phyloP scores from a whole-genome alignment of 2,329 filamentous ascomycete genomes.

The Gaeumannomyces sp. region DNA sequence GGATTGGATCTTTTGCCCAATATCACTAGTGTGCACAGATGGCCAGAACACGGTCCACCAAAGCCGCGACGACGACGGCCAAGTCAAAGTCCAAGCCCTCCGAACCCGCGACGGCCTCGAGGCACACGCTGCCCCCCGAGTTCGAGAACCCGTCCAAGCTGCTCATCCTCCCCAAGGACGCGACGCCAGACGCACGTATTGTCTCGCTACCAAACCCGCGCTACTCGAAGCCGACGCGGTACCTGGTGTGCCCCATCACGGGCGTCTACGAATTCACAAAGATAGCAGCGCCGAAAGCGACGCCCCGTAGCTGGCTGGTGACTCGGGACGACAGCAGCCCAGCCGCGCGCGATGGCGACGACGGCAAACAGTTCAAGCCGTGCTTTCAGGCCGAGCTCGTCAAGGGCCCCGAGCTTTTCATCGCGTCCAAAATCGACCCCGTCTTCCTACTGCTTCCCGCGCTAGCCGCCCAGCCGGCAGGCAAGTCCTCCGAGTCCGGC shows the following conservation, averaged over 20 bases:
- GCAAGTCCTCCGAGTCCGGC: slow-evolving; percentile 29
- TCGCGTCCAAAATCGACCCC: slow-evolving; percentile 79
- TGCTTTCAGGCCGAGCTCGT: slow-evolving; percentile 35
- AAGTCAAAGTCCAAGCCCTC: slow-evolving; percentile 12
- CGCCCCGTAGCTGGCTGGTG: slow-evolving; percentile 58
- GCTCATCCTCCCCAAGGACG: slow-evolving; percentile 55
- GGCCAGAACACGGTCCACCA: slow-evolving; percentile 38
- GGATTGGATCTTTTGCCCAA: not conserved
- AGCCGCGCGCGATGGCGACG: slow-evolving; percentile 12
- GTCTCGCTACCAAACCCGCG: slow-evolving; percentile 56
- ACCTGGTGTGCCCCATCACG: slow-evolving; percentile 54
- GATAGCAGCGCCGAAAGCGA: slow-evolving; percentile 44
- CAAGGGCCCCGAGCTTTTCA: slow-evolving; percentile 65
- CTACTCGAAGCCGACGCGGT: slow-evolving; percentile 47
- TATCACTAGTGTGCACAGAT: not conserved
- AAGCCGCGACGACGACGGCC: slow-evolving; percentile 21
- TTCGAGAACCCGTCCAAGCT: slow-evolving; percentile 43
- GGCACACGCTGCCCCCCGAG: slow-evolving; percentile 34
- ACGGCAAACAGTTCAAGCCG: slow-evolving; percentile 6
- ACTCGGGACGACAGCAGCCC: slow-evolving; percentile 23
- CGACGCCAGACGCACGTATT: slow-evolving; percentile 48
- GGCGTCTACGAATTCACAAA: slow-evolving; percentile 62
- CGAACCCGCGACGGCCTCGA: slow-evolving; percentile 26
- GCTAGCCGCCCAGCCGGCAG: slow-evolving; percentile 41
- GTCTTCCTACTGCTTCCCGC: slow-evolving; percentile 77